Evolutionary conservation across 1,284 basidiomycete genomes (phyloP).

Genomic region (Takashimella tepidaria): DNA sequence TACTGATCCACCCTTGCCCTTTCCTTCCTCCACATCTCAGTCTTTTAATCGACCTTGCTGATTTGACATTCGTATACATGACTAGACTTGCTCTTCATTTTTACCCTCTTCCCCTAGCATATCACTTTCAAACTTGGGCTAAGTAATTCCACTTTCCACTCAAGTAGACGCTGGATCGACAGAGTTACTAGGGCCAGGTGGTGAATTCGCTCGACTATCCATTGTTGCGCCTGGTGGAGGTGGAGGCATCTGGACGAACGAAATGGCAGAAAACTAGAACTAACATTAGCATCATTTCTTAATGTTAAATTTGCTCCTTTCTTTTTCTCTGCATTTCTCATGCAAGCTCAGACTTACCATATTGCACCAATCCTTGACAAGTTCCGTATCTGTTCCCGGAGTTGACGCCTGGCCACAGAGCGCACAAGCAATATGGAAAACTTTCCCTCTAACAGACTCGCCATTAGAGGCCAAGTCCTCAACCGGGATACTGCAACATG

Average conservation of each 20-base stretch:
- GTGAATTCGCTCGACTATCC: constrained; percentile 26
- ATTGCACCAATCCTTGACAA: constrained; percentile 47
- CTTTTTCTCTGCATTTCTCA: too few relatives aligned
- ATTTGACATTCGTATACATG: too few relatives aligned
- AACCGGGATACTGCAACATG: constrained; percentile 35
- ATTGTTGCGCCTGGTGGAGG: constrained; percentile 27
- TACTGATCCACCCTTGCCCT: too few relatives aligned
- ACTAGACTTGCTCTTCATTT: too few relatives aligned
- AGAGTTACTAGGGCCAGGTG: constrained; percentile 13
- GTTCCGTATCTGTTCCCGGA: constrained; percentile 33
- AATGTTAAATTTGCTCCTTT: too few relatives aligned
- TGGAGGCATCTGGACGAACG: constrained; percentile 47
- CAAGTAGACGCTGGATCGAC: background rate
- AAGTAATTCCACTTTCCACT: background rate
- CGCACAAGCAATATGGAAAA: constrained; percentile 46
- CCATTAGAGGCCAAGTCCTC: constrained; percentile 48
- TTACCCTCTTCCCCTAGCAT: too few relatives aligned
- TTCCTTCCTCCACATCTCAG: too few relatives aligned
- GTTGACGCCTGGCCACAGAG: constrained; percentile 33
- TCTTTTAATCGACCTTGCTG: too few relatives aligned
- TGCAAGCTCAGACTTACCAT: constrained; percentile 43
- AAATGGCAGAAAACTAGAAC: constrained; percentile 45
- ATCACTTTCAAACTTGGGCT: background rate
- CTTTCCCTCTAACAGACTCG: constrained; percentile 45
- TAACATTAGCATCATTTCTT: background rate